A percentile compares a stretch with the other conserved stretches of the same genome.
phyloP scores from a whole-genome alignment of 108 stramenopile genomes.

The Pseudonitzschia pungens region DNA sequence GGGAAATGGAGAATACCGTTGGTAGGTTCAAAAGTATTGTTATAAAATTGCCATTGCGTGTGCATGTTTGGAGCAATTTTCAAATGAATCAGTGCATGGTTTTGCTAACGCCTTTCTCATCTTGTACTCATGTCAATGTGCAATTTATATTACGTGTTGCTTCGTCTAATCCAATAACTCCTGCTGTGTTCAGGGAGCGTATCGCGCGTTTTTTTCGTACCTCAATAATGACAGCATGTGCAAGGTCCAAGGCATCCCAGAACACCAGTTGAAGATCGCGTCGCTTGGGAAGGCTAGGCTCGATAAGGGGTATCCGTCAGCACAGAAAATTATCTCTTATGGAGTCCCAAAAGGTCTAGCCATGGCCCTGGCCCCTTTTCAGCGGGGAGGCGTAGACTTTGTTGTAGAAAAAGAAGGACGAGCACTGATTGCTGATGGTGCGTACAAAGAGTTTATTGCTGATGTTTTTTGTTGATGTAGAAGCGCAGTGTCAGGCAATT shows the following conservation, averaged over 20 bases:
- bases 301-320: constrained; percentile 57
- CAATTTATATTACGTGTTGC: neutral
- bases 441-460: neutral
- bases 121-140: no score
- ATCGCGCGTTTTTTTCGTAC: constrained; percentile 63
- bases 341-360: constrained; percentile 68
- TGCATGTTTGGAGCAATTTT: neutral
- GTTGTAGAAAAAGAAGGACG: constrained; percentile 74
- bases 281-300: constrained; percentile 68
- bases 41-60: neutral
- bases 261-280: constrained; percentile 64
- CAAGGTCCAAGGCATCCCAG: constrained; percentile 59
- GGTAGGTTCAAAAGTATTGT: constrained; percentile 15
- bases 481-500: no score
- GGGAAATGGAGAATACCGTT: constrained; percentile 85
- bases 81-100: neutral
- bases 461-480: no score
- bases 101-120: neutral
- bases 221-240: constrained; percentile 30
- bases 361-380: constrained; percentile 76
- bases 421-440: constrained; percentile 86
- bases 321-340: constrained; percentile 40
- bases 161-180: neutral
- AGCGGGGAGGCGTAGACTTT: constrained; percentile 85
- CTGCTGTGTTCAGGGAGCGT: constrained; percentile 42